phyloP scores from a whole-genome alignment of 768 basidiomycete genomes.

The Calocera cornea region DNA sequence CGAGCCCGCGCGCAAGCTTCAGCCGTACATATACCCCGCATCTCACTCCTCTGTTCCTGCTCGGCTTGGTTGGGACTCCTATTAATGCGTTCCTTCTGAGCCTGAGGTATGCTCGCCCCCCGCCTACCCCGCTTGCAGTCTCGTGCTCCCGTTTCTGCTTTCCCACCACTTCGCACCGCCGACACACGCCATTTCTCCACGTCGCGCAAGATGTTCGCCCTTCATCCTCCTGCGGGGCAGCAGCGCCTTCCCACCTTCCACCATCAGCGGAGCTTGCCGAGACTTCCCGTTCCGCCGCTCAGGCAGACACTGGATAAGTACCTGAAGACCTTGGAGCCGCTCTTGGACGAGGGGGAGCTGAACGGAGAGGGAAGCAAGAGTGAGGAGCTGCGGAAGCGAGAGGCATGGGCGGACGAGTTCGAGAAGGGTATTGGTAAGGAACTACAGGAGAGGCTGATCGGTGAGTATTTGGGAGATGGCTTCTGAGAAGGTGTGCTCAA shows the following conservation, averaged over 20 bases:
- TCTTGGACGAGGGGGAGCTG: conserved; percentile 61
- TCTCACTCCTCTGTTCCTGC: not conserved
- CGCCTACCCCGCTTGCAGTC: not conserved
- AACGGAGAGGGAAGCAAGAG: conserved; percentile 40
- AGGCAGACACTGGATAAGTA: conserved; percentile 63
- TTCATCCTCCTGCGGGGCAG: conserved; percentile 9
- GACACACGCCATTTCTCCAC: not conserved
- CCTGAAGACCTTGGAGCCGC: conserved; percentile 59
- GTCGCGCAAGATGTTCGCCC: conserved; percentile 10
- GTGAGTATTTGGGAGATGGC: conserved; percentile 29
- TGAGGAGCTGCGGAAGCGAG: conserved; percentile 40
- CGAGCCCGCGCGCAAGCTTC: not conserved
- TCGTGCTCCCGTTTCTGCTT: not conserved
- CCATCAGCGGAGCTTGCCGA: conserved; percentile 34
- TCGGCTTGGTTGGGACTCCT: not conserved
- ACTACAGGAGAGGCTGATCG: conserved; percentile 61
- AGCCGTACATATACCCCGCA: not conserved
- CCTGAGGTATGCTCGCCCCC: not conserved
- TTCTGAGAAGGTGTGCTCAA: conserved; percentile 7
- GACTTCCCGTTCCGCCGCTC: conserved; percentile 73
- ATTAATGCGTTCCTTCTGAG: not conserved
- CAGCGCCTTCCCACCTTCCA: conserved; percentile 13
- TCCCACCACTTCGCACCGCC: not conserved
- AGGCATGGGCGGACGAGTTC: conserved; percentile 55
- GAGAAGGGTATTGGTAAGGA: conserved; percentile 50